Base-by-base conservation (phyloP, 2,329 filamentous ascomycete species). In the Bipolaris victoriae region DNA sequence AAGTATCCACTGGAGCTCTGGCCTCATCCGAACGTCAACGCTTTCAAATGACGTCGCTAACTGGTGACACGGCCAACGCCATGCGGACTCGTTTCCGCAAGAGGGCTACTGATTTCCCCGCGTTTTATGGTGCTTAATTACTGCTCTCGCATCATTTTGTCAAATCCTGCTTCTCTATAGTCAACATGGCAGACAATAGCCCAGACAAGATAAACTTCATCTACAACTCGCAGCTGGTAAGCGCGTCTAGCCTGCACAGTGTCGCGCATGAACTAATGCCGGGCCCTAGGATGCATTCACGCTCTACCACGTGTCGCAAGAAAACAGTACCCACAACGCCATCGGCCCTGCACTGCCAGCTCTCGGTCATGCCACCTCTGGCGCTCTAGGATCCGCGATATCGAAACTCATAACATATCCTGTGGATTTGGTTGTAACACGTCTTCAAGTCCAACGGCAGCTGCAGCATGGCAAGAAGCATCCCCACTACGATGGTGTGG, bases 401-500 rank as follows among this genome's bases (percentile, higher is more conserved):
- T 90, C 92, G 10, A 94, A 93, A 66, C 82, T 92, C 45, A 78
- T 87, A 52, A 87, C 91, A 5, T 96, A 96, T 72, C 93, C 92
- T 1, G 84, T 96, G 55, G 90, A 91, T 68, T 84, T 96, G 41
- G 86, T 95, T 61, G 89, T 92, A 53, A 92, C 92, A 24, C 86
- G 92, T 26, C 83, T 96, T 45, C 92, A 96, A 77, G 89, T 91
- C 3, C 91, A 95, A 78, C 84, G 84, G 39, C 85, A 85, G 65
- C 77, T 87, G 15, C 79, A 78, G 11, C 71, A 72, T n/a, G 37
- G 68, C 61, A 64, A 69, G 3, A 61, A 69, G 9, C 72, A 76
- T 18, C 79, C 77, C 33, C 82, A 86, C 63, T 92, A 94, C 73
- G 79, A 80, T 26, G 85, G 85, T 54, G 81, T 95, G 43, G 52